These are phyloP conservation scores for Nigrospora oryzae DNA, from an alignment of 2,329 filamentous ascomycete genomes.

Conservation along the genomic window DNA sequence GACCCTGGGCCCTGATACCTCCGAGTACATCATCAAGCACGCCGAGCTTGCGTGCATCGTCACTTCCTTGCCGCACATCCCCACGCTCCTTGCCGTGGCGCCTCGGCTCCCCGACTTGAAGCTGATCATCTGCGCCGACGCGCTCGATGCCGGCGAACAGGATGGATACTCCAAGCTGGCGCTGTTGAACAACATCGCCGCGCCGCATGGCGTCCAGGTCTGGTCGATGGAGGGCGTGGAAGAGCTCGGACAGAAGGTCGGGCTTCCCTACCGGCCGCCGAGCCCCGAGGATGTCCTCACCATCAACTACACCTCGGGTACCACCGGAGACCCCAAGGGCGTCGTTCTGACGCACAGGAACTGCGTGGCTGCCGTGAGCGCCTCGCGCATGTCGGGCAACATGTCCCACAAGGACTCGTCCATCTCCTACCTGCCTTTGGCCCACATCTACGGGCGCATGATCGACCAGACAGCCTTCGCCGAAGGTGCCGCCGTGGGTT, in stretches of 20 bases:
- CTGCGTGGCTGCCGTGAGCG: constrained; percentile 64
- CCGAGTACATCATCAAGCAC: constrained; percentile 95
- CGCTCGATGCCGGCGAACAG: constrained; percentile 71
- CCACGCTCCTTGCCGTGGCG: constrained; percentile 70
- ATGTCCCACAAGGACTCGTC: constrained; percentile 49
- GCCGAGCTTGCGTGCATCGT: constrained; percentile 67
- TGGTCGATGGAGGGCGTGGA: constrained; percentile 77
- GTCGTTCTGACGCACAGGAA: constrained; percentile 76
- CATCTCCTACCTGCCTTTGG: constrained; percentile 84
- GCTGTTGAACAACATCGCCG: constrained; percentile 67
- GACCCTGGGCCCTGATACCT: constrained; percentile 82
- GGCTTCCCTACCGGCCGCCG: constrained; percentile 64
- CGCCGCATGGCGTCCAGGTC: constrained; percentile 66
- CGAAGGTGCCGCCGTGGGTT: constrained; percentile 70
- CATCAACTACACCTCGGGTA: constrained; percentile 86
- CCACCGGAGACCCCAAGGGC: constrained; percentile 75
- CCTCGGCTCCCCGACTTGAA: constrained; percentile 74
- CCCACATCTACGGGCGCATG: constrained; percentile 88
- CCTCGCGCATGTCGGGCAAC: constrained; percentile 46
- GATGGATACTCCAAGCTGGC: constrained; percentile 70
- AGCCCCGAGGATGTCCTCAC: constrained; percentile 71
- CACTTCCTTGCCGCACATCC: constrained; percentile 73
- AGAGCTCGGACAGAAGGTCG: constrained; percentile 63
- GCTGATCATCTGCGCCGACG: constrained; percentile 79
- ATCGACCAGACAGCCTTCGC: constrained; percentile 69